Evolutionary conservation across 345 rosid genomes (phyloP).

Genomic region (Hevea brasiliensis): DNA sequence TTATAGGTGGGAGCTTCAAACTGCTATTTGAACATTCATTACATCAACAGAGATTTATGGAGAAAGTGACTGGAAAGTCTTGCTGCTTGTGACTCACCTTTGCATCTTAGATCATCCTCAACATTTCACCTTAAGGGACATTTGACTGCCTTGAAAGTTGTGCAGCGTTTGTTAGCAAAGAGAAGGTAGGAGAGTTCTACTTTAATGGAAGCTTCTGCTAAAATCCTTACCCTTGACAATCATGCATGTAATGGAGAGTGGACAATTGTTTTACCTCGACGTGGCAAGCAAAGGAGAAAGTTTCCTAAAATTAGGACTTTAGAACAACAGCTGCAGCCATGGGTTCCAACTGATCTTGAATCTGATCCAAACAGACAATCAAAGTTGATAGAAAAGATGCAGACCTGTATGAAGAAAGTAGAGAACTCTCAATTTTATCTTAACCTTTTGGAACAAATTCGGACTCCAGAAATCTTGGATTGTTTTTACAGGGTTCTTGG

Average conservation of each 20-base stretch:
- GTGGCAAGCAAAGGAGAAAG: slow-evolving; percentile 45
- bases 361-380: slow-evolving; percentile 46
- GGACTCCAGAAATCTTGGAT: slow-evolving; percentile 43
- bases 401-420: slow-evolving; percentile 43
- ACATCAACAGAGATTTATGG: background rate
- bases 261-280: slow-evolving; percentile 68
- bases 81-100: background rate
- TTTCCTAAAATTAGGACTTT: slow-evolving; percentile 18
- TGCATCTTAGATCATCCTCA: background rate
- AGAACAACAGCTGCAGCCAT: slow-evolving; percentile 39
- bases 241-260: slow-evolving; percentile 51
- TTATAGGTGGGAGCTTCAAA: background rate
- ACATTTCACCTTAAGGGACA: background rate
- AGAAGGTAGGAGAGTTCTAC: background rate
- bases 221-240: slow-evolving; percentile 33
- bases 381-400: slow-evolving; percentile 56
- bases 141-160: background rate
- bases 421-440: slow-evolving; percentile 59
- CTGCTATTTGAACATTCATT: background rate
- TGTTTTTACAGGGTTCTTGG: slow-evolving; percentile 55
- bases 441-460: slow-evolving; percentile 57
- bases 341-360: slow-evolving; percentile 58
- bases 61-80: background rate
- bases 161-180: background rate
- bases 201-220: slow-evolving; percentile 47